A percentile compares a stretch with the other conserved stretches of the same genome.
Conservation (phyloP, 371 early-diverging fungal species). For the Mucor circinelloides region DNA sequence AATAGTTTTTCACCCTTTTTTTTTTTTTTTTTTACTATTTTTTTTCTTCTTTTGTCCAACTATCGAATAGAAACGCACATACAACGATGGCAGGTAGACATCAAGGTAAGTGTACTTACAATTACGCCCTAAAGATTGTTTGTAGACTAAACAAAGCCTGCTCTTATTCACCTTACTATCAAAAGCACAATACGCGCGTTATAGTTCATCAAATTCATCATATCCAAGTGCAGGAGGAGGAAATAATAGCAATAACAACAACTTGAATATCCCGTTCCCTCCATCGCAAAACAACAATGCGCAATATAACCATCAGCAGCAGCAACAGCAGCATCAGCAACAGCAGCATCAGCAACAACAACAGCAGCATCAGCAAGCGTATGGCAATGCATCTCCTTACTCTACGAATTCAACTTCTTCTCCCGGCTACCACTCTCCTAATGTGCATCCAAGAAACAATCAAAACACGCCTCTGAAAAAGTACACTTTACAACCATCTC, state of each 20-base stretch:
- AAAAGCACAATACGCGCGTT: slow-evolving; percentile 49
- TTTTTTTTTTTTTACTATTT: neutral
- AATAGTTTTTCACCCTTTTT: neutral
- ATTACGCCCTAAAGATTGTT: neutral
- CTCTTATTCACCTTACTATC: neutral
- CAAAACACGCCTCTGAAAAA: slow-evolving; percentile 41
- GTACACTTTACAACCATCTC: slow-evolving; percentile 57
- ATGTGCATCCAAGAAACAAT: slow-evolving; percentile 25
- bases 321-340: slow-evolving; percentile 2
- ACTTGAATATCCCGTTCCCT: slow-evolving; percentile 43
- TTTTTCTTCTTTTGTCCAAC: neutral
- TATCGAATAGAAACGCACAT: neutral
- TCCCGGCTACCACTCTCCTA: slow-evolving; percentile 51
- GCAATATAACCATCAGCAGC: slow-evolving; percentile 24
- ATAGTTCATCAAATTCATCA: slow-evolving; percentile 36
- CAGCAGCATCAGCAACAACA: slow-evolving; percentile 5
- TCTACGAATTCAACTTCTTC: slow-evolving; percentile 39
- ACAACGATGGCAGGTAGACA: slow-evolving; percentile 31
- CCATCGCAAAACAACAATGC: slow-evolving; percentile 22
- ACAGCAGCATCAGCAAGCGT: neutral
- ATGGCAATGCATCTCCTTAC: slow-evolving; percentile 48
- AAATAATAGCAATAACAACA: slow-evolving; percentile 20
- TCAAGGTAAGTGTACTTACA: slow-evolving; percentile 23
- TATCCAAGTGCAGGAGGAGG: slow-evolving; percentile 28
- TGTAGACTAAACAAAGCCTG: too few relatives aligned